phyloP scores from a whole-genome alignment of 306 rosid genomes.

The Dryas alaskensis region DNA sequence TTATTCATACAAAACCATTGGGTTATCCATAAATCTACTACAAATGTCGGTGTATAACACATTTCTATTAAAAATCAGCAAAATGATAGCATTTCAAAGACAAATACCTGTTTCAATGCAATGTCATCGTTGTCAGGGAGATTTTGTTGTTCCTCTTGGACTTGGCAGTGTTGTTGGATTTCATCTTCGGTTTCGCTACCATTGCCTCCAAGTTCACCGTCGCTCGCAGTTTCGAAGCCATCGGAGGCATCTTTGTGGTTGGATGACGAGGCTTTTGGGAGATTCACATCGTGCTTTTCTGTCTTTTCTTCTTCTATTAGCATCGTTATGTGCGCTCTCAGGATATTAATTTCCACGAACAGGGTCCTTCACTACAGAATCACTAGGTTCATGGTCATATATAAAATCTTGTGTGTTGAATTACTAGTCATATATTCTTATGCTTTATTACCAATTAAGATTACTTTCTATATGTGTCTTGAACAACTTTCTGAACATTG shows the following conservation, averaged over 20 bases:
- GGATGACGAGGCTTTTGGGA: conserved; percentile 23
- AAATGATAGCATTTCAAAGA: not conserved
- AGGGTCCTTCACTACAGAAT: too few species aligned
- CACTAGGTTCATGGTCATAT: too few species aligned
- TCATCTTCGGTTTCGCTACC: conserved; percentile 23
- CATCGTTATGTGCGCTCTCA: not conserved
- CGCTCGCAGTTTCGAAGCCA: conserved; percentile 63
- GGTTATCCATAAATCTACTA: not conserved
- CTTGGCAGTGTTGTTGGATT: not conserved
- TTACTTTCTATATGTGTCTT: too few species aligned
- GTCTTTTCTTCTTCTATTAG: conserved; percentile 29
- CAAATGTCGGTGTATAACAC: not conserved
- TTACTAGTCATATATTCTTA: too few species aligned
- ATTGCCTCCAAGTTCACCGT: conserved; percentile 42
- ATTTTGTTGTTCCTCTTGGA: not conserved
- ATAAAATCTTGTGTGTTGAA: too few species aligned
- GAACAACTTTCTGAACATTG: too few species aligned
- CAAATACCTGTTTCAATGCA: conserved; percentile 4
- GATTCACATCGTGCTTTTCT: conserved; percentile 14
- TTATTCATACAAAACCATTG: not conserved
- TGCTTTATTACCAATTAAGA: too few species aligned
- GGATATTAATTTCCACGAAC: too few species aligned
- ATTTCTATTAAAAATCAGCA: too few species aligned
- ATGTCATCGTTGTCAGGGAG: not conserved
- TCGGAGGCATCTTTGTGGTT: conserved; percentile 31